A percentile compares a stretch with the other conserved stretches of the same genome.
phyloP scores from a whole-genome alignment of 495 filamentous ascomycete species.

The Lophiostoma macrostomum region DNA sequence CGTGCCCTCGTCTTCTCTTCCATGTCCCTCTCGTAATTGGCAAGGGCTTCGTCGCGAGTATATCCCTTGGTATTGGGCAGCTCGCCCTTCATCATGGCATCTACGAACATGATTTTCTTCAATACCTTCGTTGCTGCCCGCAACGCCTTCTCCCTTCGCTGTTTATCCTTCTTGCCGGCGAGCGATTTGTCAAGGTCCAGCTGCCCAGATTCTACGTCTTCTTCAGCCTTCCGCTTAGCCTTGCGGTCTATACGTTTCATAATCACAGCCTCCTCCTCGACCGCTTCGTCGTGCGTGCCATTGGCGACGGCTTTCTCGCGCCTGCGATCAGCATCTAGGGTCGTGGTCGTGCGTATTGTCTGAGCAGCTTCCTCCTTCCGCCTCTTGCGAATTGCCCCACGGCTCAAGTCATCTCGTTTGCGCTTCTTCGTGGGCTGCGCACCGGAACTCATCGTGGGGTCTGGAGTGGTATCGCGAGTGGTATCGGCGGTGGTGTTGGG shows the following conservation, averaged over 20 bases:
- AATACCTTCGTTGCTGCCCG: constrained; percentile 14
- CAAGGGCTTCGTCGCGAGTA: constrained; percentile 5
- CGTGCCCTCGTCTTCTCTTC: neutral
- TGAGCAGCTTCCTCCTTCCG: constrained; percentile 10
- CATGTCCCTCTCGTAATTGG: constrained; percentile 13
- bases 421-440: constrained; percentile 19
- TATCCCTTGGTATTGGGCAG: constrained; percentile 11
- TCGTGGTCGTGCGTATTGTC: neutral
- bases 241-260: neutral
- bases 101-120: constrained; percentile 6
- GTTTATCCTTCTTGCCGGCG: constrained; percentile 5
- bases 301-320: constrained; percentile 3
- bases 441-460: neutral
- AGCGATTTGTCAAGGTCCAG: neutral
- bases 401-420: constrained; percentile 6
- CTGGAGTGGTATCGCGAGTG: neutral
- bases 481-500: constrained; percentile 8
- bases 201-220: neutral
- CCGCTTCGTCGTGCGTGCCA: constrained; percentile 1
- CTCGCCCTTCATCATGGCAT: constrained; percentile 10
- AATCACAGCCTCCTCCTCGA: neutral
- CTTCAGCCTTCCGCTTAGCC: neutral
- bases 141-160: constrained; percentile 6
- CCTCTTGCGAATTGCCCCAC: neutral
- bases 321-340: neutral